A percentile compares a stretch with the other conserved stretches of the same genome.
Evolutionary conservation across 768 basidiomycete genomes (phyloP).

Genomic region (Hygrocybe coccinea): DNA sequence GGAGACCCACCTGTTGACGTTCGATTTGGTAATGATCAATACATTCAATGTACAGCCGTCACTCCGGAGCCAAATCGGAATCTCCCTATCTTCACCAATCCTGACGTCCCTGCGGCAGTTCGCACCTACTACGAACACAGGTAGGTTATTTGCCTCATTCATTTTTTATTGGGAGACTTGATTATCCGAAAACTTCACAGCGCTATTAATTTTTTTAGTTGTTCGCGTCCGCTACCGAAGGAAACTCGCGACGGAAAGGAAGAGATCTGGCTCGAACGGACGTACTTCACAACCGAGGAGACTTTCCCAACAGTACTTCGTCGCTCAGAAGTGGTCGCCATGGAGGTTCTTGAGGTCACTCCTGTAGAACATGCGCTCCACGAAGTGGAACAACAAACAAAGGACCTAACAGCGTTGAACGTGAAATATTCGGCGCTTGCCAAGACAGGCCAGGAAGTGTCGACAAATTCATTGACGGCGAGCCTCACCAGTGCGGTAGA

Average conservation of each 20-base stretch:
- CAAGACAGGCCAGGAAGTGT: conserved; percentile 65
- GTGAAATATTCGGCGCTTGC: conserved; percentile 72
- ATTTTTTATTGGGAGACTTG: too few relatives aligned
- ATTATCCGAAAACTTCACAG: conserved; percentile 35
- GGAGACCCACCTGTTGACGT: conserved; percentile 80
- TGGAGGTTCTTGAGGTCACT: conserved; percentile 71
- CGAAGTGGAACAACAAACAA: conserved; percentile 77
- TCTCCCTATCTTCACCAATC: conserved; percentile 75
- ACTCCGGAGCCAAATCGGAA: conserved; percentile 78
- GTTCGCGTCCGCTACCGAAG: conserved; percentile 63
- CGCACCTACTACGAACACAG: conserved; percentile 86
- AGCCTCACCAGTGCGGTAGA: conserved; percentile 84
- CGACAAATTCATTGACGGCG: conserved; percentile 82
- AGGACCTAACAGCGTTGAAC: conserved; percentile 66
- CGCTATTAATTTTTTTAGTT: conserved; percentile 79
- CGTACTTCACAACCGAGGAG: conserved; percentile 79
- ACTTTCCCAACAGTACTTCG: conserved; percentile 88
- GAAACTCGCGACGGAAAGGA: conserved; percentile 58
- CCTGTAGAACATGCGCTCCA: conserved; percentile 79
- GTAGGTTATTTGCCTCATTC: conserved; percentile 39
- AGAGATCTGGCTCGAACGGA: conserved; percentile 87
- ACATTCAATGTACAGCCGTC: conserved; percentile 85
- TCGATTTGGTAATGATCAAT: conserved; percentile 72
- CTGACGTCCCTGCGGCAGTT: conserved; percentile 75
- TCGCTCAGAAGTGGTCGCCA: conserved; percentile 76